phyloP scores from a whole-genome alignment of 768 basidiomycete genomes.

The Rhizopogon vulgaris region DNA sequence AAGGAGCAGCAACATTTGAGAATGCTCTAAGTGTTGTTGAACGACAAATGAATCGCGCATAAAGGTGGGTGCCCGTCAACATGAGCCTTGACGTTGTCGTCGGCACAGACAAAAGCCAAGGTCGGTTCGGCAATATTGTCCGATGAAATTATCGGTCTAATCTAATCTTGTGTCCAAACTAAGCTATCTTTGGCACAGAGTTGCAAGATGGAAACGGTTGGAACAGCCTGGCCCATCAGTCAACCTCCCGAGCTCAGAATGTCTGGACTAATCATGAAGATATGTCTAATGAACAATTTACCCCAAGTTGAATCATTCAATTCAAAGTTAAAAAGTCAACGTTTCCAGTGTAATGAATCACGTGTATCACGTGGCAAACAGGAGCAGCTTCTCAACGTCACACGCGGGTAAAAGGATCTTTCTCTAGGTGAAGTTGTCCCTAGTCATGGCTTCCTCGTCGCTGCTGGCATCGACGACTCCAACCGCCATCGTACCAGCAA shows the following conservation, averaged over 20 bases:
- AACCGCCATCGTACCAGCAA: slow-evolving; percentile 32
- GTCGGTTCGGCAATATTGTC: not conserved
- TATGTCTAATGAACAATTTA: too few species aligned
- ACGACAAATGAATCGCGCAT: slow-evolving; percentile 13
- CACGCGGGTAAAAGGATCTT: not conserved
- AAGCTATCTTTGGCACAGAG: not conserved
- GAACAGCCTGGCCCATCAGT: too few species aligned
- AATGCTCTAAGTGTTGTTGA: slow-evolving; percentile 9
- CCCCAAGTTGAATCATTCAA: too few species aligned
- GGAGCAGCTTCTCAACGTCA: not conserved
- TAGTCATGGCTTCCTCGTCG: slow-evolving; percentile 42
- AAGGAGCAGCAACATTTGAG: slow-evolving; percentile 2
- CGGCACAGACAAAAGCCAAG: not conserved
- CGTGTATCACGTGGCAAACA: not conserved
- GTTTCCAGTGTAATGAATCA: not conserved
- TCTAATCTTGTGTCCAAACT: not conserved
- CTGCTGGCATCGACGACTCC: slow-evolving; percentile 39
- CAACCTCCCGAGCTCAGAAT: too few species aligned
- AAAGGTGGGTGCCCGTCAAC: slow-evolving; percentile 14
- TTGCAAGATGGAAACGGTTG: too few species aligned
- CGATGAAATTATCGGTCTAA: not conserved
- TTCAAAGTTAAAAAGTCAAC: too few species aligned
- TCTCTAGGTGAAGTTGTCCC: too few species aligned
- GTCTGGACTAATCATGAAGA: too few species aligned
- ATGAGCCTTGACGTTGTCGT: slow-evolving; percentile 7